These are phyloP conservation scores for Gypsophila paniculata DNA, from an alignment of 179 eudicot genomes.

Conservation along the genomic window DNA sequence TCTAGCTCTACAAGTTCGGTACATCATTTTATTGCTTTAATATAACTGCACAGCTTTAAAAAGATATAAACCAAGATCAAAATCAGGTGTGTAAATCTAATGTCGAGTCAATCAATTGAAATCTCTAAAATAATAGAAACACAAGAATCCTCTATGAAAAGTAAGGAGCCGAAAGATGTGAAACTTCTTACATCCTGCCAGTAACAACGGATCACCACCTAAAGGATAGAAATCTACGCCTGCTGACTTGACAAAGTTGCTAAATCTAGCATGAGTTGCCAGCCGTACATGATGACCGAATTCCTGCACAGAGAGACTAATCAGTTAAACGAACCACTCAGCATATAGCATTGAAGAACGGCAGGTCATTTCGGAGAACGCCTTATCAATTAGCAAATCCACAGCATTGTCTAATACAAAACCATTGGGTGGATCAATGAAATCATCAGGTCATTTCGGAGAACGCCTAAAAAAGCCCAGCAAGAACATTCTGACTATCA, in stretches of 20 bases:
- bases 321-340: background rate
- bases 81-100: background rate
- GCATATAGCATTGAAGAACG: background rate
- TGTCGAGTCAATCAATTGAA: background rate
- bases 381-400: no score
- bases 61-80: background rate
- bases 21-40: background rate
- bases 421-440: no score
- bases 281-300: conserved; percentile 74
- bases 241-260: conserved; percentile 69
- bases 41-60: background rate
- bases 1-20: background rate
- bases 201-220: conserved; percentile 75
- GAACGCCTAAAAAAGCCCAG: no score
- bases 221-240: conserved; percentile 77
- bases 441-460: no score
- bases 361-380: no score
- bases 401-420: no score
- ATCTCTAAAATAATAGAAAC: background rate
- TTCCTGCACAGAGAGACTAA: conserved; percentile 41
- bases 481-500: no score
- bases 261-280: conserved; percentile 68
- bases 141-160: no score
- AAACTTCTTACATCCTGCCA: conserved; percentile 65
- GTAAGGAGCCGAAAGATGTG: background rate